These are phyloP conservation scores for Cokeromyces recurvatus DNA, from an alignment of 371 early-diverging fungal species.

Conservation along the genomic window DNA sequence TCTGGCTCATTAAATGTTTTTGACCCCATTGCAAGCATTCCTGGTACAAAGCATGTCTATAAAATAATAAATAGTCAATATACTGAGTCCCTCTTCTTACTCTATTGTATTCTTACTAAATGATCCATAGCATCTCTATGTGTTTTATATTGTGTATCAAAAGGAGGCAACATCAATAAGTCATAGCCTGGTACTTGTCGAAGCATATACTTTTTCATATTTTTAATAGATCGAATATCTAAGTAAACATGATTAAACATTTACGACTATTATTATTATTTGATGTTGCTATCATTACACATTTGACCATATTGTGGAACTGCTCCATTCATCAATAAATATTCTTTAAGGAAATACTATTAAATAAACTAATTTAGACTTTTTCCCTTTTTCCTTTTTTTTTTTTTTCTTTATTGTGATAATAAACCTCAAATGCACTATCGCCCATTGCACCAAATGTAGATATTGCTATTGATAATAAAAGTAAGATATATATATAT, in stretches of 20 bases:
- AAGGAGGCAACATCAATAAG: conserved; percentile 41
- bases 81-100: background rate
- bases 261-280: background rate
- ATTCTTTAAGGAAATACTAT: conserved; percentile 73
- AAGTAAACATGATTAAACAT: background rate
- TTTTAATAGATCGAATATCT: conserved; percentile 45
- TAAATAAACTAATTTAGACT: background rate
- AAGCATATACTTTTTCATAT: conserved; percentile 51
- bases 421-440: conserved; percentile 45
- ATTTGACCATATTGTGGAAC: conserved; percentile 44
- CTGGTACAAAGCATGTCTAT: conserved; percentile 62
- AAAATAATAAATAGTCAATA: background rate
- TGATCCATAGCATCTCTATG: conserved; percentile 48
- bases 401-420: background rate
- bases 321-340: conserved; percentile 52
- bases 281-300: conserved; percentile 53
- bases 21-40: conserved; percentile 61
- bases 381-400: no score
- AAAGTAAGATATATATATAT: no score
- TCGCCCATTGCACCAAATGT: conserved; percentile 53
- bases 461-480: conserved; percentile 16
- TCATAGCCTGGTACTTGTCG: conserved; percentile 35
- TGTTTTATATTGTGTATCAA: conserved; percentile 21
- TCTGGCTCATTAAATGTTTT: conserved; percentile 39
- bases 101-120: conserved; percentile 20